Percentiles rank a stretch among this genome's conserved stretches.
Evolutionary conservation across 768 basidiomycete genomes (phyloP).

Genomic region (Russula vinacea): DNA sequence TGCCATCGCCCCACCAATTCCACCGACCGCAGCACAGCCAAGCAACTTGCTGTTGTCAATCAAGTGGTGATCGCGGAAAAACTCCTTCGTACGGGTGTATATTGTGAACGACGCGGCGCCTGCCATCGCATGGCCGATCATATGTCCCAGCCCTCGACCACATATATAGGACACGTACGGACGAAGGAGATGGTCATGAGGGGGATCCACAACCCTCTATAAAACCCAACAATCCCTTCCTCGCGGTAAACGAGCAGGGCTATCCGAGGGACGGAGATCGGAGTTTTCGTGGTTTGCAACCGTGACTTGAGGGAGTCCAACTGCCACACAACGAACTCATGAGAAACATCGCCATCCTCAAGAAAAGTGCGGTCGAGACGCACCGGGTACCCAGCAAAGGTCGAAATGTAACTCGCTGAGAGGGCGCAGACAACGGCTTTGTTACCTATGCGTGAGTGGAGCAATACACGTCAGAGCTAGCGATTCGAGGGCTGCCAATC

Average conservation of each 20-base stretch:
- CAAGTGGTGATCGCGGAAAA: conserved; percentile 55
- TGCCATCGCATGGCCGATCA: conserved; percentile 35
- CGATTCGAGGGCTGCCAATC: neutral
- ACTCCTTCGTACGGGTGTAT: conserved; percentile 80
- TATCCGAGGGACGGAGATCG: conserved; percentile 68
- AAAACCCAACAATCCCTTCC: conserved; percentile 87
- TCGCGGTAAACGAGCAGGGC: conserved; percentile 74
- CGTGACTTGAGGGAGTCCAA: conserved; percentile 94
- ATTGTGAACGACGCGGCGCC: conserved; percentile 91
- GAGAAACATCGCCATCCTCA: neutral
- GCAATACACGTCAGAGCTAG: conserved; percentile 23
- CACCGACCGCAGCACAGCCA: conserved; percentile 74
- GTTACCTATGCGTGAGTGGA: conserved; percentile 50
- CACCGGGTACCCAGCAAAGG: conserved; percentile 87
- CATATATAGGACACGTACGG: conserved; percentile 53
- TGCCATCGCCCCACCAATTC: conserved; percentile 78
- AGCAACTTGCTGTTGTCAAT: conserved; percentile 56
- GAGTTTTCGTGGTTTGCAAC: conserved; percentile 78
- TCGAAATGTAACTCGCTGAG: conserved; percentile 88
- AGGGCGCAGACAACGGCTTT: conserved; percentile 89
- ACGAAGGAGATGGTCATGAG: conserved; percentile 95
- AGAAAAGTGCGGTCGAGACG: conserved; percentile 20
- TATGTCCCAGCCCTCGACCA: conserved; percentile 12
- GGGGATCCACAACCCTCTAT: conserved; percentile 87
- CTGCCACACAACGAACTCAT: conserved; percentile 38